A percentile compares a stretch with the other conserved stretches of the same genome.
These are phyloP conservation scores for Nothopassalora personata DNA, from an alignment of 2,329 filamentous ascomycete species.

Conservation along the genomic window DNA sequence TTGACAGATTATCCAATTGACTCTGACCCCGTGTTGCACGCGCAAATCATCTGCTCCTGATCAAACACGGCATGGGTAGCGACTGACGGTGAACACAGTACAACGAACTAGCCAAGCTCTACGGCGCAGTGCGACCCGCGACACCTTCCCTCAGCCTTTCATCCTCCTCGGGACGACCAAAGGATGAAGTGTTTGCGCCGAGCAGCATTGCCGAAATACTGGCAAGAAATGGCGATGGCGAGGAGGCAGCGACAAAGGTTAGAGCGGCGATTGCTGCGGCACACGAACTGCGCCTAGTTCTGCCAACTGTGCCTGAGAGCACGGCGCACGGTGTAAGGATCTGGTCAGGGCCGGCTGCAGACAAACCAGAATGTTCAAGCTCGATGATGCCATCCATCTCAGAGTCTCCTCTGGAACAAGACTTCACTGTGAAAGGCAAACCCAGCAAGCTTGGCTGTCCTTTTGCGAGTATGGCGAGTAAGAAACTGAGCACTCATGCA, in stretches of 20 bases:
- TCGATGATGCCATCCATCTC: slow-evolving; percentile 35
- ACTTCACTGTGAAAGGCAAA: slow-evolving; percentile 82
- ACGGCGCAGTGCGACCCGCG: slow-evolving; percentile 17
- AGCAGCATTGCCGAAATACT: slow-evolving; percentile 33
- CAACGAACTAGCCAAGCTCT: slow-evolving; percentile 31
- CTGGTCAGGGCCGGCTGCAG: slow-evolving; percentile 32
- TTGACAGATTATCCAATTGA: slow-evolving; percentile 44
- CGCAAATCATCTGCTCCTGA: not conserved
- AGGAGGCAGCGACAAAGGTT: slow-evolving; percentile 33
- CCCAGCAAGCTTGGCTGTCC: slow-evolving; percentile 77
- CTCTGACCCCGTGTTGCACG: slow-evolving; percentile 32
- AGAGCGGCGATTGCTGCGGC: slow-evolving; percentile 30
- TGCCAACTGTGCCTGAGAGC: slow-evolving; percentile 6
- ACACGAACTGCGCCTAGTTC: slow-evolving; percentile 14
- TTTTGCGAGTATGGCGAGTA: slow-evolving; percentile 55
- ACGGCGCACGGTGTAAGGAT: slow-evolving; percentile 28
- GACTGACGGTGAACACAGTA: slow-evolving; percentile 27
- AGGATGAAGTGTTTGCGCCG: slow-evolving; percentile 8
- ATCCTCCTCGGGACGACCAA: slow-evolving; percentile 26
- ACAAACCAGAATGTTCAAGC: slow-evolving; percentile 35
- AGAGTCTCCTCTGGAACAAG: slow-evolving; percentile 62
- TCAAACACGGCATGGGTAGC: not conserved
- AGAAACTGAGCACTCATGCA: slow-evolving; percentile 36
- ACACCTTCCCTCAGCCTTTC: slow-evolving; percentile 32
- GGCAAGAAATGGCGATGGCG: slow-evolving; percentile 12